Percentiles rank a stretch among this genome's conserved stretches.
phyloP scores from a whole-genome alignment of 2,329 filamentous ascomycete genomes.

The Apiospora arundinis region DNA sequence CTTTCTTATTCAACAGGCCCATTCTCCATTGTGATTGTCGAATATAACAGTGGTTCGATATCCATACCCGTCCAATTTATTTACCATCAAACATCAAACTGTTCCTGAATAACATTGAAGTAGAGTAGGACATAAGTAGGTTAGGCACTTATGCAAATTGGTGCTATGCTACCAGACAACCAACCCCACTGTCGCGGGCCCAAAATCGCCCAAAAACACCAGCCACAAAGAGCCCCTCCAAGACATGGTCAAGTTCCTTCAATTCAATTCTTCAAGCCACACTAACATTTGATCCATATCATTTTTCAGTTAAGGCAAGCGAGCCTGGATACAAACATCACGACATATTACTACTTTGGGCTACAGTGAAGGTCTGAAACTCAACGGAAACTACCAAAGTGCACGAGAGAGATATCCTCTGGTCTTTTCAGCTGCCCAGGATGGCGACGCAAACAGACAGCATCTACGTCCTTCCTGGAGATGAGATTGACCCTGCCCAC shows the following conservation, averaged over 20 bases:
- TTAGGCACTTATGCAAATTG: not conserved
- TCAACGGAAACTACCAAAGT: constrained; percentile 1
- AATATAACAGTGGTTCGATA: no score
- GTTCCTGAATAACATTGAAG: no score
- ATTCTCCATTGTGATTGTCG: no score
- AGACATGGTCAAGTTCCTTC: not conserved
- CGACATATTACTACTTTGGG: not conserved
- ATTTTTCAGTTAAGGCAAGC: constrained; percentile 4
- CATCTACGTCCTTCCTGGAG: constrained; percentile 82
- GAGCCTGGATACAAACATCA: not conserved
- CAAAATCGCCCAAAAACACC: not conserved
- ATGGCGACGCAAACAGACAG: constrained; percentile 60
- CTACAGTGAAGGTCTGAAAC: no score
- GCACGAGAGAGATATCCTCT: not conserved
- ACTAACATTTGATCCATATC: not conserved
- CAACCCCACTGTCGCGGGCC: not conserved
- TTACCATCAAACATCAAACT: no score
- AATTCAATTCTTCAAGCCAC: not conserved
- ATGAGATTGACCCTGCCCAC: constrained; percentile 68
- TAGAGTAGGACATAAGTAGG: no score
- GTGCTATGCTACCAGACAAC: not conserved
- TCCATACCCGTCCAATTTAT: no score
- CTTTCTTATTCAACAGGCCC: no score
- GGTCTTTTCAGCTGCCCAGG: constrained; percentile 22
- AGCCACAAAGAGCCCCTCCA: constrained; percentile 40